Percentiles rank a stretch among this genome's conserved stretches.
Conservation (phyloP, 257 asterid genomes). For the Rhazya stricta region DNA sequence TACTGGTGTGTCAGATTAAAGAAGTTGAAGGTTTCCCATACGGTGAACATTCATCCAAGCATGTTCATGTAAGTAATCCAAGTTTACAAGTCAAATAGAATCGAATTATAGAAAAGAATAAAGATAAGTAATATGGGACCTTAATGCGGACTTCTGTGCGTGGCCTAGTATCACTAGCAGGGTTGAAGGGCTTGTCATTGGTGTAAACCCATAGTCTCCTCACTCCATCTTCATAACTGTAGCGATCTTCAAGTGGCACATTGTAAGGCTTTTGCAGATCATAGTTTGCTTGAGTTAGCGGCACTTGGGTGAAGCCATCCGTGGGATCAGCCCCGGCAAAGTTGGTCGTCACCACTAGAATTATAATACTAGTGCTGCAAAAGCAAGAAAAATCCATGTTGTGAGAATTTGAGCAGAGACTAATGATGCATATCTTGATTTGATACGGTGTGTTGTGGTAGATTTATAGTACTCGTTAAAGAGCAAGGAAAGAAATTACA, state of each 20-base stretch:
- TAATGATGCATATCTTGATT: no score
- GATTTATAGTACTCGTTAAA: no score
- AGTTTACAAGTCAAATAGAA: no score
- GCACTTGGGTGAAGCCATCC: conserved; percentile 19
- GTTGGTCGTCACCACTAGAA: background rate
- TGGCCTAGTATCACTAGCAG: conserved; percentile 11
- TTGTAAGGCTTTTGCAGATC: conserved; percentile 16
- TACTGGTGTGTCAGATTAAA: no score
- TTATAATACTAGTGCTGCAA: background rate
- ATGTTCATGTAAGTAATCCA: no score
- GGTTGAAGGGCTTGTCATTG: conserved; percentile 19
- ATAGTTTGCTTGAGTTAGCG: conserved; percentile 7
- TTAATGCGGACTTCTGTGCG: conserved; percentile 18
- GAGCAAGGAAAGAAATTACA: no score
- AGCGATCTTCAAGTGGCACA: conserved; percentile 16
- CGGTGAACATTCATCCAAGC: no score
- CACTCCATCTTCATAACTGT: conserved; percentile 13
- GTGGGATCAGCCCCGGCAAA: conserved; percentile 16
- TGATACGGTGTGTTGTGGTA: no score
- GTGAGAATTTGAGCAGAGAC: no score
- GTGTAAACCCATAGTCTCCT: conserved; percentile 18
- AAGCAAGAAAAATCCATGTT: no score
- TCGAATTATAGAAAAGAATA: no score
- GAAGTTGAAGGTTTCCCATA: no score
- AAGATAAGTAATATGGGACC: background rate